These are phyloP conservation scores for Creolimax fragrantissima DNA, from an alignment of 78 protist species.

Conservation along the genomic window DNA sequence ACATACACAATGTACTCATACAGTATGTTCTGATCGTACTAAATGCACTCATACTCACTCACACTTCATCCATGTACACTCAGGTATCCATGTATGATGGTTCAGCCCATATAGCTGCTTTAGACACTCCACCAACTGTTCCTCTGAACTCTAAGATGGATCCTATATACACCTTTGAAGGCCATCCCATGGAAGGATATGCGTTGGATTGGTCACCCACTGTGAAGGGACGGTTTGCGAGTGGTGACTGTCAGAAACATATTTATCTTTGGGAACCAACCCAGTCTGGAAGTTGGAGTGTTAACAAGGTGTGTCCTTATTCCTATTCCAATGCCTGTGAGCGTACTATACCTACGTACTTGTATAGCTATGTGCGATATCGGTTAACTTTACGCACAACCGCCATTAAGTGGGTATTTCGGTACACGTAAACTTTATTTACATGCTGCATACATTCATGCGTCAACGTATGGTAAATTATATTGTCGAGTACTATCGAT, in stretches of 20 bases:
- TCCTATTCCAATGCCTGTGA: too few relatives aligned
- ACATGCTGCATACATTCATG: too few relatives aligned
- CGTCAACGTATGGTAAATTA: too few relatives aligned
- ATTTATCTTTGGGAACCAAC: constrained; percentile 42
- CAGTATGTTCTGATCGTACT: too few relatives aligned
- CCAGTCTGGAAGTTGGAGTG: constrained; percentile 40
- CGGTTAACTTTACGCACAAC: too few relatives aligned
- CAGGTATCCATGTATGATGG: constrained; percentile 42
- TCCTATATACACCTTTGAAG: neutral
- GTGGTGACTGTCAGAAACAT: constrained; percentile 68
- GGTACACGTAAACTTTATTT: too few relatives aligned
- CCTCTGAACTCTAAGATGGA: neutral
- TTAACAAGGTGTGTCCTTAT: constrained; percentile 12
- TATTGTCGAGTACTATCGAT: too few relatives aligned
- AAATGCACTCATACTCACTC: too few relatives aligned
- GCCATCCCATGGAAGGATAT: constrained; percentile 78
- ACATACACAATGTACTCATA: neutral
- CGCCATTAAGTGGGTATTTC: too few relatives aligned
- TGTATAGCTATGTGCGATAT: too few relatives aligned
- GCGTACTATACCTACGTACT: too few relatives aligned
- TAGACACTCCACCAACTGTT: constrained; percentile 28
- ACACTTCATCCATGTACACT: too few relatives aligned
- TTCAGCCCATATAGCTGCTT: constrained; percentile 22
- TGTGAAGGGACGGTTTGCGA: constrained; percentile 46
- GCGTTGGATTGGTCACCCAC: constrained; percentile 76